Base-by-base conservation (phyloP, 345 rosid species). In the Camelina neglecta region DNA sequence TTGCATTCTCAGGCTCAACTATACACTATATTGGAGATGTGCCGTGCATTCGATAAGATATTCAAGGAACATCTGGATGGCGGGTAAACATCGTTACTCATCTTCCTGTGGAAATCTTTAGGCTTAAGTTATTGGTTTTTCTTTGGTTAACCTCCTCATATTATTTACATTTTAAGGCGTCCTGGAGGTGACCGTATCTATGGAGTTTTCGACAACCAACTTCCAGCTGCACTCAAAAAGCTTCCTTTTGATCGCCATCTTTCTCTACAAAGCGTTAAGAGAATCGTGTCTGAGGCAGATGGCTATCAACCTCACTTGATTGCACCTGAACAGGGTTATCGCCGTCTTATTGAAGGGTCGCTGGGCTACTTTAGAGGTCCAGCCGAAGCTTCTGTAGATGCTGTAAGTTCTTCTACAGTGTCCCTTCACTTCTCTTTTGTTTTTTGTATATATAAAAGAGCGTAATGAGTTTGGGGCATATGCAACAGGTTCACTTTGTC, bases 61-160 rank as follows among this genome's bases (percentile, higher is more conserved):
- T 93, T 91, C 83, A 93, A 91, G 87, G 98, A 93, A 79, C 98
- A 93, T 78, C 58, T 93, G 75, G 93, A 91, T 83, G 98, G 98
- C 78, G 96, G 98, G 98, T 93, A 88, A 79, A 11, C 60, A 67
- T 29, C 29, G 12, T 3, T 73, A 24, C 23, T 36, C 49, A 51
- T 35, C 29, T 18, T 61, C n/a, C 9, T 65, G 15, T 48, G 8
- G 11, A 21, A 29, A 55, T 58, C 64, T 41, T 65, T 11, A 56
- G 13, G 10, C 38, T 41, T 56, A 21, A 21, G 18, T 70, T 60
- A 45, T 18, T 69, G 39, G 21, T 74, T 9, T 18, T 26, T 4
- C 31, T 44, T 9, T 44, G 33, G 3, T 33, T 11, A 69, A 44
- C 38, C 60, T 45, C 31, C 65, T 57, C 31, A 4, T 29, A 29